Evolutionary conservation across 352 stramenopile species (phyloP).

Genomic region (Phytophthora macrochlamydospora): DNA sequence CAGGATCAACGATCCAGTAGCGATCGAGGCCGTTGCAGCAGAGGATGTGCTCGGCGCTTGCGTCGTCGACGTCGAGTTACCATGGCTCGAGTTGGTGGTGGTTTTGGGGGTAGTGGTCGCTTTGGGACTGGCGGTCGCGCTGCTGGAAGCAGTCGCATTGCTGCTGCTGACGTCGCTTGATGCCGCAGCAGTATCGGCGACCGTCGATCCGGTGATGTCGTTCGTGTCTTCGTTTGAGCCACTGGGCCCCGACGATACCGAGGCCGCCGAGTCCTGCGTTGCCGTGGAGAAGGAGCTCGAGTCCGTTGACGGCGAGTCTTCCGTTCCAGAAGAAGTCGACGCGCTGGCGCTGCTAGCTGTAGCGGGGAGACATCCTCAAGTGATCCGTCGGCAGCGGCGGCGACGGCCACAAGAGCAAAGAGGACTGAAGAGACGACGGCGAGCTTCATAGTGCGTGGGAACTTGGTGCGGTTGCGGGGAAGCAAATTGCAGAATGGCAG

Average conservation of each 20-base stretch:
- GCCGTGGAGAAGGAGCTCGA: background rate
- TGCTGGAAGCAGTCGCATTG: background rate
- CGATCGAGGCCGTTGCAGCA: background rate
- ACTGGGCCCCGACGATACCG: background rate
- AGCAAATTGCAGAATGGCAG: too few species aligned
- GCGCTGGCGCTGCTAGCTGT: background rate
- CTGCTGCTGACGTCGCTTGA: background rate
- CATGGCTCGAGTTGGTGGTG: background rate
- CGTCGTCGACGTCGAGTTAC: background rate
- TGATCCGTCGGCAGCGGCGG: background rate
- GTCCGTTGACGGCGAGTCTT: background rate
- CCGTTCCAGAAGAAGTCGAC: background rate
- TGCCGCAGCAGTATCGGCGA: background rate
- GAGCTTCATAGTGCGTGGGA: too few species aligned
- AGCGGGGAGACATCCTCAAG: background rate
- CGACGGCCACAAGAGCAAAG: background rate
- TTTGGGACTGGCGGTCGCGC: background rate
- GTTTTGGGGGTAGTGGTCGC: background rate
- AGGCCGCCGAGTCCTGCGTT: background rate
- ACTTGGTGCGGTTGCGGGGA: too few species aligned
- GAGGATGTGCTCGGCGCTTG: background rate
- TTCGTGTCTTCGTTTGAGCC: background rate
- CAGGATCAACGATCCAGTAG: background rate
- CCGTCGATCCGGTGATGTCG: background rate
- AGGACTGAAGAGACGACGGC: background rate